phyloP scores from a whole-genome alignment of 345 rosid species.

The Populus pruinosa region DNA sequence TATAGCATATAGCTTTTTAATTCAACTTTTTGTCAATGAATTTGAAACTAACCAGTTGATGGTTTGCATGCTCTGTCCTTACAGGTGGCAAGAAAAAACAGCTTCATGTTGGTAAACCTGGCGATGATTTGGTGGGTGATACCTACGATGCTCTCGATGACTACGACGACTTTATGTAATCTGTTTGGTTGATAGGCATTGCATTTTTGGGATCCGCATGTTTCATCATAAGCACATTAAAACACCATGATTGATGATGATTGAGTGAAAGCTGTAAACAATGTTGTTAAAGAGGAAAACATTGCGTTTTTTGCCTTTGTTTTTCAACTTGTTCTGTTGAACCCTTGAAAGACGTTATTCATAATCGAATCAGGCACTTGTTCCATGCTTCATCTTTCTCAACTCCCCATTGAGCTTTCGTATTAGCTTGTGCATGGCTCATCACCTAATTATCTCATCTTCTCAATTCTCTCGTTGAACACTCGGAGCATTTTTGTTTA shows the following conservation, averaged over 20 bases:
- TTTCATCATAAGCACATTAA: slow-evolving; percentile 6
- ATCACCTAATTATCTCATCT: too few relatives aligned
- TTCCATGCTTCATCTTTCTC: too few relatives aligned
- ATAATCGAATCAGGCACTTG: too few relatives aligned
- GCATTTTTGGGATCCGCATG: not conserved
- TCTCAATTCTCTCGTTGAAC: too few relatives aligned
- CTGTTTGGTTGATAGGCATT: slow-evolving; percentile 1
- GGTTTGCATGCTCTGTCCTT: not conserved
- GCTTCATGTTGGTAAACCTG: slow-evolving; percentile 67
- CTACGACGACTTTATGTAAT: slow-evolving; percentile 87
- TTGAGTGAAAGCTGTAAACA: slow-evolving; percentile 8
- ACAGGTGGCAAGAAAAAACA: slow-evolving; percentile 82
- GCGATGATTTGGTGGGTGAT: slow-evolving; percentile 58
- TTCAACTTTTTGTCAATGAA: not conserved
- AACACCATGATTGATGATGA: not conserved
- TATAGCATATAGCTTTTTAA: too few relatives aligned
- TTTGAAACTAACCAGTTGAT: not conserved
- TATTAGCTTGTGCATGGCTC: too few relatives aligned
- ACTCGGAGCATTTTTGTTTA: too few relatives aligned
- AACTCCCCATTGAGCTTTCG: too few relatives aligned
- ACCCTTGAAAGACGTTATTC: not conserved
- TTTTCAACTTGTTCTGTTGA: not conserved
- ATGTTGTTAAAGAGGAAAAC: not conserved
- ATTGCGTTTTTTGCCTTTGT: not conserved
- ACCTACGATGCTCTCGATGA: slow-evolving; percentile 65